Percentiles rank a stretch among this genome's conserved stretches.
These are phyloP conservation scores for Boletus mariae DNA, from an alignment of 1,284 basidiomycete species.

Conservation along the genomic window DNA sequence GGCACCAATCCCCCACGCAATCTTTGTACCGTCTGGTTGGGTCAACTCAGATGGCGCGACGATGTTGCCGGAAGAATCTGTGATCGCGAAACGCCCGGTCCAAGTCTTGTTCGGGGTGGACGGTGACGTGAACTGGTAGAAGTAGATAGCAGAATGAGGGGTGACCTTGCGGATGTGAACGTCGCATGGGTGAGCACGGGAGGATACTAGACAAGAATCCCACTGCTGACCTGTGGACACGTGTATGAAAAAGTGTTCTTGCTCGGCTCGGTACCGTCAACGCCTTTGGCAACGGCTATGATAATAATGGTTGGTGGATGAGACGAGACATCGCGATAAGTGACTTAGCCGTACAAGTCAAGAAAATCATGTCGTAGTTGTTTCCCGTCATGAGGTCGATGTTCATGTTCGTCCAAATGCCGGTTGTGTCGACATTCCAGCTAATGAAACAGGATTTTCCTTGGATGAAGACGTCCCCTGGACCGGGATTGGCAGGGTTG, in stretches of 20 bases:
- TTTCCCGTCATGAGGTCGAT: slow-evolving; percentile 79
- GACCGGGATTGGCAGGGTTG: slow-evolving; percentile 51
- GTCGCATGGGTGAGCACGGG: neutral
- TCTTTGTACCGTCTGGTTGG: slow-evolving; percentile 50
- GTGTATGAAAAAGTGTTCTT: slow-evolving; percentile 48
- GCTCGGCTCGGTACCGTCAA: slow-evolving; percentile 54
- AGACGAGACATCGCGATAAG: slow-evolving; percentile 8
- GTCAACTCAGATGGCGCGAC: slow-evolving; percentile 49
- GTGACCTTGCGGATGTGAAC: slow-evolving; percentile 44
- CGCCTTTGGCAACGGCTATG: slow-evolving; percentile 43
- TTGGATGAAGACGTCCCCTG: slow-evolving; percentile 52
- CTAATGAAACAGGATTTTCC: slow-evolving; percentile 50
- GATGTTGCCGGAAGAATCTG: slow-evolving; percentile 46
- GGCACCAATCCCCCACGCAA: slow-evolving; percentile 70
- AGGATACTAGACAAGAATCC: neutral
- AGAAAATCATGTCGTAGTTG: slow-evolving; percentile 66
- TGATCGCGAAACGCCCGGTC: slow-evolving; percentile 82
- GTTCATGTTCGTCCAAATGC: slow-evolving; percentile 60
- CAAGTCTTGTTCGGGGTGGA: slow-evolving; percentile 49
- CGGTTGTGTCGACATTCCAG: slow-evolving; percentile 56
- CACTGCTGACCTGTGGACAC: slow-evolving; percentile 59
- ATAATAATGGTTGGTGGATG: neutral
- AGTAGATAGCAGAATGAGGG: slow-evolving; percentile 72
- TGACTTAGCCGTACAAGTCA: slow-evolving; percentile 51
- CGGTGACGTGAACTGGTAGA: slow-evolving; percentile 68